Base-by-base conservation (phyloP, 495 filamentous ascomycete species). In the Usnea hakonensis region DNA sequence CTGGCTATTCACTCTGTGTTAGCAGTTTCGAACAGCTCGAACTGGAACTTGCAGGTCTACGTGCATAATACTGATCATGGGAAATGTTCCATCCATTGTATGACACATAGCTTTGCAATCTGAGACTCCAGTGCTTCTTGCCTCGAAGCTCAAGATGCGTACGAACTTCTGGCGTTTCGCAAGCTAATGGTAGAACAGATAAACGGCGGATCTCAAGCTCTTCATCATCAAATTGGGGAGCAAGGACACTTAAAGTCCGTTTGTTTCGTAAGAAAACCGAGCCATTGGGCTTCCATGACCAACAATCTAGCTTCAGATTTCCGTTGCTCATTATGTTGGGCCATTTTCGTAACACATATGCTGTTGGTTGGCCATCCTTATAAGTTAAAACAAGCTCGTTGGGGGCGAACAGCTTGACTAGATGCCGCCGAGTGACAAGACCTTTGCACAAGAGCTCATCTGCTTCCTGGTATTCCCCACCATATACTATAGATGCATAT, bases 81-180 rank as follows among this genome's bases (percentile, higher is more conserved):
- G 46, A 28, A 21, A 38, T 35, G 41, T 65, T 65, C 32, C 62
- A 59, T 37, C 53, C 55, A 26, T 55, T 60, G 55, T 67, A 67
- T 36, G 63, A 30, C n/a, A 67, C 46, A 23, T 65, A 58, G 7
- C 23, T 60, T 30, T n/a, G 46, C 1, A 35, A 55, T 14, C 65
- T 56, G 30, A 52, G 62, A 32, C 55, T 36, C 65, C 65, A 67
- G 52, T 65, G 60, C 21, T 52, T 67, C 19, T 61, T 4, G 28
- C 65, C 65, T 17, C 62, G 55, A 8, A 26, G 46, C 21, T 13
- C 54, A 6, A 67, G 13, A 9, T 28, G 11, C 23, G 50, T 30
- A 0, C 32, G 16, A 30, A 55, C 23, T 19, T 61, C 57, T 17
- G 63, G n/a, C 23, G 19, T 46, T 30, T 33, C 57, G 64, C 57